These are phyloP conservation scores for Geosmithia putterillii DNA, from an alignment of 2,329 filamentous ascomycete genomes.

Conservation along the genomic window DNA sequence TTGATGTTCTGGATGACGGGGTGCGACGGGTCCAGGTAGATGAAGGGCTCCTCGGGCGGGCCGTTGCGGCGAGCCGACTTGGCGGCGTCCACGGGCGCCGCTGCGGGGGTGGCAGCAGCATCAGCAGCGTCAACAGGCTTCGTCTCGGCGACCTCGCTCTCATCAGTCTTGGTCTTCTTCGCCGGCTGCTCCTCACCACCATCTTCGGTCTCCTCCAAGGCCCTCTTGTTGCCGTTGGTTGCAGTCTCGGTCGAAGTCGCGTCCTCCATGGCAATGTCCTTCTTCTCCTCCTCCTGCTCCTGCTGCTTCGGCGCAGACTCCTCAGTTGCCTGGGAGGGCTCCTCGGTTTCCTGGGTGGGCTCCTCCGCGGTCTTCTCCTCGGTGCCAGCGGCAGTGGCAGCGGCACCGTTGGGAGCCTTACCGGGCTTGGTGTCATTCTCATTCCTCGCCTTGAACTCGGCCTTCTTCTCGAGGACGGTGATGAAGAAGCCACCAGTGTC, in stretches of 20 bases:
- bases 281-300: constrained; percentile 7
- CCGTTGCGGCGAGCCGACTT: constrained; percentile 14
- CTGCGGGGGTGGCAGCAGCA: constrained; percentile 1
- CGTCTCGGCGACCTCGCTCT: constrained; percentile 1
- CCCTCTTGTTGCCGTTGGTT: constrained; percentile 19
- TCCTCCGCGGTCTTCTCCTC: constrained; percentile 5
- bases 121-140: neutral
- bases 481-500: constrained; percentile 98
- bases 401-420: constrained; percentile 3
- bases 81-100: constrained; percentile 1
- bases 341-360: constrained; percentile 5
- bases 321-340: no score
- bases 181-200: constrained; percentile 21
- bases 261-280: constrained; percentile 17
- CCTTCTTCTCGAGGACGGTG: constrained; percentile 81
- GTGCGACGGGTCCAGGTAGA: constrained; percentile 68
- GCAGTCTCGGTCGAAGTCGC: constrained; percentile 7
- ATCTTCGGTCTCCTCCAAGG: constrained; percentile 19
- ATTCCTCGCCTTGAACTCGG: constrained; percentile 68
- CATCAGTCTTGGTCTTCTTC: constrained; percentile 36
- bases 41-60: constrained; percentile 82
- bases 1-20: constrained; percentile 66
- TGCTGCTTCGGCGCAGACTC: constrained; percentile 14
- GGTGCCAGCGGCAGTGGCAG: neutral
- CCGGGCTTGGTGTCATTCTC: constrained; percentile 39